phyloP scores from a whole-genome alignment of 805 yeast species.

The Candida pini region DNA sequence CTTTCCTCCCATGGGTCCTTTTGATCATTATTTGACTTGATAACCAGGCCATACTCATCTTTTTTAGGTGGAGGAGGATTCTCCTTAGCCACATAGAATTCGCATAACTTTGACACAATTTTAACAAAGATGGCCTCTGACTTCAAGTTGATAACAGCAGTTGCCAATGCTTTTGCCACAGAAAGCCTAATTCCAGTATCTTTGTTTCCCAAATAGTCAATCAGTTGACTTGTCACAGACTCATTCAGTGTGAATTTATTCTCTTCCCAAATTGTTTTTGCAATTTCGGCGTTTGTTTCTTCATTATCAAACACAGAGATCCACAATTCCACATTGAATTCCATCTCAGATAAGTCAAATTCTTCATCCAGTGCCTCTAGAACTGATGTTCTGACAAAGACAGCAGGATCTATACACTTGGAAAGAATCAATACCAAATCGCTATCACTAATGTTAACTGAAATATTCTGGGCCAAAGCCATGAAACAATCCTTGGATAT shows the following conservation, averaged over 20 bases:
- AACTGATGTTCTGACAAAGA: constrained; percentile 71
- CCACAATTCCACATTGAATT: constrained; percentile 54
- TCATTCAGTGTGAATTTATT: constrained; percentile 45
- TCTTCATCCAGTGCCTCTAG: constrained; percentile 85
- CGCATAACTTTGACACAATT: constrained; percentile 42
- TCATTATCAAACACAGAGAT: constrained; percentile 74
- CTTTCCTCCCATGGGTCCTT: constrained; percentile 82
- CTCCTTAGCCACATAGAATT: constrained; percentile 52
- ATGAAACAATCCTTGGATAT: constrained; percentile 78
- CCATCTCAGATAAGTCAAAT: constrained; percentile 48
- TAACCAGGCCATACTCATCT: constrained; percentile 76
- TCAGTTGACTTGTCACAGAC: constrained; percentile 41
- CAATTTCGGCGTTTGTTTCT: constrained; percentile 53
- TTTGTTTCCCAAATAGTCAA: constrained; percentile 42
- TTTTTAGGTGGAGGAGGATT: constrained; percentile 71
- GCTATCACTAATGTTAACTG: constrained; percentile 47
- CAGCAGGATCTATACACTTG: constrained; percentile 53
- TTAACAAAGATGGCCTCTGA: constrained; percentile 21
- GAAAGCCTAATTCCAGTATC: constrained; percentile 71
- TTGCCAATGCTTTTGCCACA: constrained; percentile 62
- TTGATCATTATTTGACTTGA: constrained; percentile 53
- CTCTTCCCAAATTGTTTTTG: constrained; percentile 83
- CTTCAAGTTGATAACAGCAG: constrained; percentile 38
- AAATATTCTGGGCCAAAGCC: constrained; percentile 69
- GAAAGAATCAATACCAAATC: constrained; percentile 59